Percentiles rank a stretch among this genome's conserved stretches.
Conservation (phyloP, 495 filamentous ascomycete species). For the Venustampulla echinocandica region DNA sequence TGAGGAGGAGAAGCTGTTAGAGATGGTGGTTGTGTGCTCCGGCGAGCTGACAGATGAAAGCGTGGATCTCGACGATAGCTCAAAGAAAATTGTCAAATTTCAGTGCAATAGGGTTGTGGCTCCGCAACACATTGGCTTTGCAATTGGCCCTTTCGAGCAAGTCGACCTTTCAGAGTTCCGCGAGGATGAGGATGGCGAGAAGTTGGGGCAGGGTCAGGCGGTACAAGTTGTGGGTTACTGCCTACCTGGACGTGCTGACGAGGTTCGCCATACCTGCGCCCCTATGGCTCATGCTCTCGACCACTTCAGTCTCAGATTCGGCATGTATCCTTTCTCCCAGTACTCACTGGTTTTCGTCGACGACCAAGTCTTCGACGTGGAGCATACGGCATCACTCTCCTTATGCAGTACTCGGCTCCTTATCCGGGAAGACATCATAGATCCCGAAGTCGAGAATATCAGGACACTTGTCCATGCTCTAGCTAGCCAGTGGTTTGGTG, state of each 20-base stretch:
- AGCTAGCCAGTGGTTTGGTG: constrained; percentile 88
- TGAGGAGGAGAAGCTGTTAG: constrained; percentile 75
- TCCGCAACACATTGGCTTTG: constrained; percentile 83
- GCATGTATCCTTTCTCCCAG: constrained; percentile 64
- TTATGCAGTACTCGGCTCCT: constrained; percentile 83
- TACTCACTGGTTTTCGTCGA: constrained; percentile 94
- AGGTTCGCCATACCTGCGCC: constrained; percentile 71
- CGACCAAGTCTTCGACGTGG: constrained; percentile 63
- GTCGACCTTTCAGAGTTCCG: constrained; percentile 84
- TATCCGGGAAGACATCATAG: constrained; percentile 71
- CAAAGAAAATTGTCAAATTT: constrained; percentile 79
- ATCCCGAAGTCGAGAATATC: constrained; percentile 69
- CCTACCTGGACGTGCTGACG: constrained; percentile 68
- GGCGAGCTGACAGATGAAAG: constrained; percentile 79
- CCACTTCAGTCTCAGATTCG: constrained; percentile 74
- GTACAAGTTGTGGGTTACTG: constrained; percentile 84
- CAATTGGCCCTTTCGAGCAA: constrained; percentile 88
- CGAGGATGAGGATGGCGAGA: constrained; percentile 82
- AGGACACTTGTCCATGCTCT: constrained; percentile 71
- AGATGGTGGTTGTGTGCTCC: constrained; percentile 83
- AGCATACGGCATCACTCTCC: constrained; percentile 70
- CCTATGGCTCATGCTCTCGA: constrained; percentile 59
- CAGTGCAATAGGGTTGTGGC: constrained; percentile 59
- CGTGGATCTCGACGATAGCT: constrained; percentile 59
- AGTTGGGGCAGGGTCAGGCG: constrained; percentile 65